These are phyloP conservation scores for Colletotrichum cuscutae DNA, from an alignment of 2,329 filamentous ascomycete genomes.

Conservation along the genomic window DNA sequence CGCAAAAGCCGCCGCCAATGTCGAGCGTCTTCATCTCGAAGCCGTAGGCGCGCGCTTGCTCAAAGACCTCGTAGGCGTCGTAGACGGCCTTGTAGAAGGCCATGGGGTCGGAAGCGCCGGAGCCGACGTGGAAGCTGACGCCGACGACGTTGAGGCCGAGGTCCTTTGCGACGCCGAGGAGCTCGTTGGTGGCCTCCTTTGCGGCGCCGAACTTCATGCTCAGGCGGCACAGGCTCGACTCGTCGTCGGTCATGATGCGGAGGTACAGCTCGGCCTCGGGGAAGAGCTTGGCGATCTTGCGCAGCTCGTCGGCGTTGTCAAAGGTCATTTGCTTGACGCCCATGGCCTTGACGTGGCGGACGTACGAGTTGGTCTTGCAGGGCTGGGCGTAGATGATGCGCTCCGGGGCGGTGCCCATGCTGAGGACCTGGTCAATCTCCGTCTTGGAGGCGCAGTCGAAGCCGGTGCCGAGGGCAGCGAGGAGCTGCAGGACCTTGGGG, in stretches of 20 bases:
- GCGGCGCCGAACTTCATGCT: conserved; percentile 98
- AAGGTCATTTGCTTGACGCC: conserved; percentile 99
- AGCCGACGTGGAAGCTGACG: conserved; percentile 98
- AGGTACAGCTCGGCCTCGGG: conserved; percentile 91
- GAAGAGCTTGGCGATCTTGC: conserved; percentile 95
- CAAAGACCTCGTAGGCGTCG: conserved; percentile 89
- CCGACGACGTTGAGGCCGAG: conserved; percentile 92
- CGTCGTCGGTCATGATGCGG: conserved; percentile 96
- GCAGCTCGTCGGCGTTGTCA: conserved; percentile 96
- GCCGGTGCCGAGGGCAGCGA: conserved; percentile 88
- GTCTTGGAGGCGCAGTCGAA: conserved; percentile 99
- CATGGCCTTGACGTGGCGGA: conserved; percentile 85
- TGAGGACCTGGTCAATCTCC: conserved; percentile 92
- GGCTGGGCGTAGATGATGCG: conserved; percentile 99
- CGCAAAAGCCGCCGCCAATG: conserved; percentile 92
- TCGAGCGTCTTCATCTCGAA: conserved; percentile 89
- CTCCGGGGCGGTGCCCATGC: conserved; percentile 82
- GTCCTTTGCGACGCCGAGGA: conserved; percentile 83
- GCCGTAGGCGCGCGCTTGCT: conserved; percentile 81
- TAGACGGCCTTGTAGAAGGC: conserved; percentile 91
- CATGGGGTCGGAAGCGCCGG: conserved; percentile 91
- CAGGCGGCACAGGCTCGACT: conserved; percentile 90
- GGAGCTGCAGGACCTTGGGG: conserved; percentile 85
- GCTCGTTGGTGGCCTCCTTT: conserved; percentile 80
- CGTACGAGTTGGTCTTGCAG: conserved; percentile 99